Conservation (phyloP, 2,329 filamentous ascomycete species). For the Nakataea oryzae region DNA sequence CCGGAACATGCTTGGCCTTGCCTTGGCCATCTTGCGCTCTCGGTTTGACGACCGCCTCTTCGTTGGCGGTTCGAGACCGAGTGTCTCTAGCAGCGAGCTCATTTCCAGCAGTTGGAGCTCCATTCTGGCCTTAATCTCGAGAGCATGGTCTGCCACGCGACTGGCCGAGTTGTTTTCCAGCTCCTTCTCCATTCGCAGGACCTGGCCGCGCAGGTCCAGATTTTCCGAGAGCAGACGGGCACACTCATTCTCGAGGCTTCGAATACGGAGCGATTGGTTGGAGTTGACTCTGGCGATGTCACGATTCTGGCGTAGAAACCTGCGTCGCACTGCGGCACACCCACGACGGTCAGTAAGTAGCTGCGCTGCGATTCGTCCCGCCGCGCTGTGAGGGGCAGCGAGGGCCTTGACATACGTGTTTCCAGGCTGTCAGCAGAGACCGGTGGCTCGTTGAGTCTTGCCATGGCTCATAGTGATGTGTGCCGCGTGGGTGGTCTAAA, state of each 20-base stretch:
- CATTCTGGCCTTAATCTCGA: constrained; percentile 59
- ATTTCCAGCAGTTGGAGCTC: constrained; percentile 65
- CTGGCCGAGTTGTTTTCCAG: constrained; percentile 50
- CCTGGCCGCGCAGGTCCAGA: constrained; percentile 58
- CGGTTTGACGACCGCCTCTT: constrained; percentile 31
- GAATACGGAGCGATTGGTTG: constrained; percentile 65
- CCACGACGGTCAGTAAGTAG: not conserved
- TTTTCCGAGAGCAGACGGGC: constrained; percentile 71
- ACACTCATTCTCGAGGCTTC: constrained; percentile 65
- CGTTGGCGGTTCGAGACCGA: constrained; percentile 50
- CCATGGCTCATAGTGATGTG: constrained; percentile 45
- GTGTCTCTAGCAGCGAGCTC: constrained; percentile 51
- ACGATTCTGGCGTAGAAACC: constrained; percentile 73
- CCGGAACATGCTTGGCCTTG: constrained; percentile 29
- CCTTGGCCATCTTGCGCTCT: constrained; percentile 26
- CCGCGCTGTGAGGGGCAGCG: not conserved
- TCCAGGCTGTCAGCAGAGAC: constrained; percentile 60
- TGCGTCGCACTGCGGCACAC: constrained; percentile 53
- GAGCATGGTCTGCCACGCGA: constrained; percentile 53
- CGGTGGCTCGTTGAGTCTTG: constrained; percentile 68
- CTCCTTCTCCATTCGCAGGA: constrained; percentile 59
- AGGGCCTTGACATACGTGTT: constrained; percentile 43
- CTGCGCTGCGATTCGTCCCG: not conserved
- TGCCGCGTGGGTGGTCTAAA: not conserved
- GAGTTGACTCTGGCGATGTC: constrained; percentile 76